Conservation (phyloP, 306 rosid species). For the Senna siamea region DNA sequence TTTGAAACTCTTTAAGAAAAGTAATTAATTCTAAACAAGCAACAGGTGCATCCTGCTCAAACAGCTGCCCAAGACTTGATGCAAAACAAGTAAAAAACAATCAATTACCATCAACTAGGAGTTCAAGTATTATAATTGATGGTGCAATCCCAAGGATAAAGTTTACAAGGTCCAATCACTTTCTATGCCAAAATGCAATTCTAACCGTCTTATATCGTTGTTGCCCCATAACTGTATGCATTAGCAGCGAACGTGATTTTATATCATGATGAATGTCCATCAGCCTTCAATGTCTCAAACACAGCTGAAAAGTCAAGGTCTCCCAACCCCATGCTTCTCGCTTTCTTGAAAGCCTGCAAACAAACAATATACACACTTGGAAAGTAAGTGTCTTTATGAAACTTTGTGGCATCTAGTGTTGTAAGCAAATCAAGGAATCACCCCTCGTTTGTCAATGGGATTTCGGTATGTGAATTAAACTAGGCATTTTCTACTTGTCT, state of each 20-base stretch:
- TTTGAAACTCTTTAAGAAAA: too few relatives aligned
- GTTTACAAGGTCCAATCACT: slow-evolving; percentile 17
- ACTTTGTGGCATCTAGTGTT: background rate
- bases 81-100: too few relatives aligned
- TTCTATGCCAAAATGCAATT: slow-evolving; percentile 19
- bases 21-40: too few relatives aligned
- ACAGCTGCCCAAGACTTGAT: too few relatives aligned
- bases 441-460: background rate
- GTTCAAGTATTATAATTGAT: slow-evolving; percentile 1
- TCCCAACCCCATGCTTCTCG: slow-evolving; percentile 79
- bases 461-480: background rate
- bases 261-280: slow-evolving; percentile 38
- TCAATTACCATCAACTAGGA: background rate
- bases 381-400: slow-evolving; percentile 18
- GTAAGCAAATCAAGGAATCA: background rate
- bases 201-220: slow-evolving; percentile 30
- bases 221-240: slow-evolving; percentile 12
- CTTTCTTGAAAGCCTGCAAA: slow-evolving; percentile 82
- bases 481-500: background rate
- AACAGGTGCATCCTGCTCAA: too few relatives aligned
- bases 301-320: slow-evolving; percentile 86
- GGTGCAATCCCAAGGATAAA: background rate
- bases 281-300: slow-evolving; percentile 58
- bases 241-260: background rate
- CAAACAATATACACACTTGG: background rate